Conservation (phyloP, 2,329 filamentous ascomycete genomes). For the Beauveria sp. region DNA sequence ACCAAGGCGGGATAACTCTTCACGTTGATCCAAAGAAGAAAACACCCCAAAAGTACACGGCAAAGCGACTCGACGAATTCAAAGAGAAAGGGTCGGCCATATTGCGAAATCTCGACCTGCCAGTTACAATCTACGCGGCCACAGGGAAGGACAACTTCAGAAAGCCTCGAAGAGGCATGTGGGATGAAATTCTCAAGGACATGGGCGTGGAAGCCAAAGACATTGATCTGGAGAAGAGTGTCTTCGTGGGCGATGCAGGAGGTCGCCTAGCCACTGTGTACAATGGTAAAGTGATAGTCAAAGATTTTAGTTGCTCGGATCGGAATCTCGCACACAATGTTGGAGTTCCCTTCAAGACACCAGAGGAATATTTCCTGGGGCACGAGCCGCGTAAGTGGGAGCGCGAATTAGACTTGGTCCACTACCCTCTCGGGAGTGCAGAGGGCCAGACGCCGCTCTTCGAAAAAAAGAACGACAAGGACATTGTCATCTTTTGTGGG, state of each 20-base stretch:
- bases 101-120: slow-evolving; percentile 64
- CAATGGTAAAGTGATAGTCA: slow-evolving; percentile 25
- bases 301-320: slow-evolving; percentile 60
- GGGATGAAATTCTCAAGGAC: slow-evolving; percentile 56
- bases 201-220: slow-evolving; percentile 47
- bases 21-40: slow-evolving; percentile 63
- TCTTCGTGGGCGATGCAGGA: slow-evolving; percentile 87
- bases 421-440: slow-evolving; percentile 39
- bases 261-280: slow-evolving; percentile 41
- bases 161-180: slow-evolving; percentile 87
- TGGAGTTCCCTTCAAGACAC: slow-evolving; percentile 72
- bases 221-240: slow-evolving; percentile 62
- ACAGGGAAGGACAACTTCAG: slow-evolving; percentile 74
- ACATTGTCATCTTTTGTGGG: slow-evolving; percentile 80
- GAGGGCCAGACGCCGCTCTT: slow-evolving; percentile 32
- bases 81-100: slow-evolving; percentile 71
- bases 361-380: slow-evolving; percentile 83
- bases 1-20: slow-evolving; percentile 77
- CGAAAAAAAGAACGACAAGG: slow-evolving; percentile 56
- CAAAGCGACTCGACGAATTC: slow-evolving; percentile 67
- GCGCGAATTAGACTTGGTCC: slow-evolving; percentile 62
- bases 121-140: slow-evolving; percentile 76
- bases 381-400: slow-evolving; percentile 57
- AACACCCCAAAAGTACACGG: slow-evolving; percentile 47
- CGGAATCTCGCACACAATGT: slow-evolving; percentile 81